phyloP scores from a whole-genome alignment of 139 green algal species.

The Coelastrella sp. region DNA sequence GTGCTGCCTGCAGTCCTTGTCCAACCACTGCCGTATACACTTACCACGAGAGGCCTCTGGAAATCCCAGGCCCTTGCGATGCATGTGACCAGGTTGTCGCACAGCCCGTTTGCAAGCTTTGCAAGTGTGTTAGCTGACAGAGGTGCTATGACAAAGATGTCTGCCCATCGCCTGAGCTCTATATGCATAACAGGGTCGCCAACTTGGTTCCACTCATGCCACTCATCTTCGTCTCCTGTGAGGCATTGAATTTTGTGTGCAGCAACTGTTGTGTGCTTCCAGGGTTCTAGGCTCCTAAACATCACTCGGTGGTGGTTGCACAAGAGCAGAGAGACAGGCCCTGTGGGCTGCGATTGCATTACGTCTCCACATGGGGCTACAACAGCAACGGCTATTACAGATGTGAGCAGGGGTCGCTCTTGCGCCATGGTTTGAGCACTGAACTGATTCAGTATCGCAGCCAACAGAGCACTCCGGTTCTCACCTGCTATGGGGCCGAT shows the following conservation, averaged over 20 bases:
- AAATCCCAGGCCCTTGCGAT: constrained; percentile 95
- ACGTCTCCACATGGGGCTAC: too few species aligned
- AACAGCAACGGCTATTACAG: too few species aligned
- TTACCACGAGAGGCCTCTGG: constrained; percentile 83
- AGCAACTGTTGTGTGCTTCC: too few species aligned
- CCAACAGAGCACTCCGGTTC: background rate
- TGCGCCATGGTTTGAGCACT: too few species aligned
- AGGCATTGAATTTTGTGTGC: too few species aligned
- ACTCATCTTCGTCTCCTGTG: constrained; percentile 79
- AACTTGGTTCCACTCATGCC: constrained; percentile 73
- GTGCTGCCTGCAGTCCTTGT: too few species aligned
- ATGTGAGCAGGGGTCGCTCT: too few species aligned
- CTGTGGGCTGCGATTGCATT: too few species aligned
- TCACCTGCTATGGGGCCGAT: constrained; percentile 28
- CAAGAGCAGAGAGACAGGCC: too few species aligned
- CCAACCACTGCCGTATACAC: background rate
- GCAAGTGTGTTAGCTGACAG: constrained; percentile 96
- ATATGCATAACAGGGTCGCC: constrained; percentile 96
- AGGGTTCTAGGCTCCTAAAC: too few species aligned
- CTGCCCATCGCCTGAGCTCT: constrained; percentile 92
- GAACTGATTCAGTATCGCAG: background rate
- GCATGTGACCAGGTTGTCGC: constrained; percentile 96
- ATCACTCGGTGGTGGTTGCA: too few species aligned
- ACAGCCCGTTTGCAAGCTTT: constrained; percentile 86
- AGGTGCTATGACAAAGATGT: constrained; percentile 93